A percentile compares a stretch with the other conserved stretches of the same genome.
These are phyloP conservation scores for Gamarada debralockiae DNA, from an alignment of 495 filamentous ascomycete species.

Conservation along the genomic window DNA sequence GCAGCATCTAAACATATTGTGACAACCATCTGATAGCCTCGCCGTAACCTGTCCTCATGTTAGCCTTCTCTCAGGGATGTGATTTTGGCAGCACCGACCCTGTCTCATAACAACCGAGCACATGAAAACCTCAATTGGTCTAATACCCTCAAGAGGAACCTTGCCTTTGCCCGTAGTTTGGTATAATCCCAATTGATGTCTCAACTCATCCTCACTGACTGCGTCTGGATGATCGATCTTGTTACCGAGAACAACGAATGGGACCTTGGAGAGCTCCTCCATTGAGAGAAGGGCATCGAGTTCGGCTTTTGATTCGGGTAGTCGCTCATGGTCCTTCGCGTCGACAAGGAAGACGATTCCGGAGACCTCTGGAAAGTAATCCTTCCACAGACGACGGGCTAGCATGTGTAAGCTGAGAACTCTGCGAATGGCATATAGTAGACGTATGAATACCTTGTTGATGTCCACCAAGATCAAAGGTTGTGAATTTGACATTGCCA, in stretches of 20 bases:
- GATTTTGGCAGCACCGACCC: constrained; percentile 45
- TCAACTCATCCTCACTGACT: constrained; percentile 89
- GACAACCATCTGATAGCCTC: constrained; percentile 78
- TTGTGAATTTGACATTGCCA: constrained; percentile 94
- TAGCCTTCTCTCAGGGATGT: neutral
- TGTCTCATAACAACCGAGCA: constrained; percentile 98
- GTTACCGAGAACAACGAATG: constrained; percentile 93
- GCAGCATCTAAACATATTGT: constrained; percentile 60
- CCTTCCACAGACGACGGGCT: constrained; percentile 97
- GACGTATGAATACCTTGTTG: constrained; percentile 81
- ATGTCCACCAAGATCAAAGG: constrained; percentile 96
- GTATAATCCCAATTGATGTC: constrained; percentile 84
- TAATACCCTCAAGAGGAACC: constrained; percentile 88
- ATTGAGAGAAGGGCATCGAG: constrained; percentile 90
- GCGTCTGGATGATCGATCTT: constrained; percentile 98
- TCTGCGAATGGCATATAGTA: neutral
- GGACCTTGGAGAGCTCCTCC: constrained; percentile 91
- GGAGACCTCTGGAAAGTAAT: constrained; percentile 97
- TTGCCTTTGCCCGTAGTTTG: constrained; percentile 98
- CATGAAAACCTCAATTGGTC: constrained; percentile 98
- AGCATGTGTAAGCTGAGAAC: constrained; percentile 4
- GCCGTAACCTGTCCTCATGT: constrained; percentile 52
- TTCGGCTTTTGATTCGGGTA: constrained; percentile 91
- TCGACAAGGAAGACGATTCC: constrained; percentile 98
- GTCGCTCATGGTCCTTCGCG: constrained; percentile 91